Percentiles rank a stretch among this genome's conserved stretches.
Evolutionary conservation across 2,329 filamentous ascomycete genomes (phyloP).

Genomic region (Cadophora gregata): DNA sequence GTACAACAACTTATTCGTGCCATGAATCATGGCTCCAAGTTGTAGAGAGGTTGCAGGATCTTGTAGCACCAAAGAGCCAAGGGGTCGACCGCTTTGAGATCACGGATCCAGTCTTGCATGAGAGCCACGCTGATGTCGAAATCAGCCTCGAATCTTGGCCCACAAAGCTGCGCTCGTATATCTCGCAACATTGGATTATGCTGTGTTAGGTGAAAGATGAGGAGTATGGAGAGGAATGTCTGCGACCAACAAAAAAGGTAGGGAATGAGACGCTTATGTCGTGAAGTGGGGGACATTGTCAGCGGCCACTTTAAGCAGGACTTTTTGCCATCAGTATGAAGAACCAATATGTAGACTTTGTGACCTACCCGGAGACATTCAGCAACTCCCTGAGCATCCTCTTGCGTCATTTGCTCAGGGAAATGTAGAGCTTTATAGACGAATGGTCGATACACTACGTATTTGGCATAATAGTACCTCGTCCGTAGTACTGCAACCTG

Average conservation of each 20-base stretch:
- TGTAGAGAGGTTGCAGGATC: slow-evolving; percentile 40
- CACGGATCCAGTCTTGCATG: slow-evolving; percentile 64
- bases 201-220: slow-evolving; percentile 60
- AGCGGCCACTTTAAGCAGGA: slow-evolving; percentile 66
- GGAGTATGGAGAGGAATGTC: slow-evolving; percentile 62
- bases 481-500: slow-evolving; percentile 63
- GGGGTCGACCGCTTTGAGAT: slow-evolving; percentile 59
- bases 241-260: slow-evolving; percentile 67
- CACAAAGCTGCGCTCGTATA: slow-evolving; percentile 57
- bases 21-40: slow-evolving; percentile 28
- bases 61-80: slow-evolving; percentile 57
- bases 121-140: slow-evolving; percentile 55
- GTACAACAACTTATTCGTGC: neutral
- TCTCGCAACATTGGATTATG: slow-evolving; percentile 56
- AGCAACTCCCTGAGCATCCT: slow-evolving; percentile 61
- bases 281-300: slow-evolving; percentile 60
- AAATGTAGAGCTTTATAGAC: slow-evolving; percentile 65
- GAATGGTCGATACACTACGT: slow-evolving; percentile 62
- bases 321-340: slow-evolving; percentile 33
- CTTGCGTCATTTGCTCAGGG: slow-evolving; percentile 57
- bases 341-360: neutral
- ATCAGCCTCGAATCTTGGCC: slow-evolving; percentile 56
- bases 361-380: slow-evolving; percentile 54
- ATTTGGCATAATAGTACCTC: slow-evolving; percentile 64
- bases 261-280: slow-evolving; percentile 63